phyloP scores from a whole-genome alignment of 2,329 filamentous ascomycete species.

The Ascochyta koolunga region DNA sequence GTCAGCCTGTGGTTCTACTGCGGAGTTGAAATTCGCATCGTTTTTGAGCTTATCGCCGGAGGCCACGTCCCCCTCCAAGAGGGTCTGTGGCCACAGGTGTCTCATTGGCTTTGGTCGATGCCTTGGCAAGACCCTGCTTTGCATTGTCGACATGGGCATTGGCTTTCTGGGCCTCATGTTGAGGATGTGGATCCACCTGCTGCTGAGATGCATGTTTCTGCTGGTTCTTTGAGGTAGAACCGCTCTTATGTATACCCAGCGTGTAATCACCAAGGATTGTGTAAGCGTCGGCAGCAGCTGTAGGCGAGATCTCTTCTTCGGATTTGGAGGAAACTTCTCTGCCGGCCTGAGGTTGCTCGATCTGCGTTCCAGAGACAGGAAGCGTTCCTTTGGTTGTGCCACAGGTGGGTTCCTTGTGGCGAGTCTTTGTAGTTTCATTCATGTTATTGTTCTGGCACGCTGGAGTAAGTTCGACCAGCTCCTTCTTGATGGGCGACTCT shows the following conservation, averaged over 20 bases:
- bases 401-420: neutral
- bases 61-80: conserved; percentile 1
- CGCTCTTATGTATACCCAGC: neutral
- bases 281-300: neutral
- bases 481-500: conserved; percentile 20
- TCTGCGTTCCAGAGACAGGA: neutral
- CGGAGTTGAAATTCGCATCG: conserved; percentile 32
- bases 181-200: neutral
- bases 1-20: conserved; percentile 27
- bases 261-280: neutral
- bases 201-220: neutral
- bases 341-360: neutral
- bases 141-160: neutral
- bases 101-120: neutral
- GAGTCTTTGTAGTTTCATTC: neutral
- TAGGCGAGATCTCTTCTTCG: neutral
- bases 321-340: neutral
- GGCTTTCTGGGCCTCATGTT: neutral
- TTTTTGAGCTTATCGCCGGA: conserved; percentile 35
- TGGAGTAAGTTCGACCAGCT: neutral
- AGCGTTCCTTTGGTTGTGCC: neutral
- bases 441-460: no score
- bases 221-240: neutral
- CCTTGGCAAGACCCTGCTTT: neutral
- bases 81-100: neutral